Conservation (phyloP, 768 basidiomycete species). For the Leucocoprinus birnbaumii region DNA sequence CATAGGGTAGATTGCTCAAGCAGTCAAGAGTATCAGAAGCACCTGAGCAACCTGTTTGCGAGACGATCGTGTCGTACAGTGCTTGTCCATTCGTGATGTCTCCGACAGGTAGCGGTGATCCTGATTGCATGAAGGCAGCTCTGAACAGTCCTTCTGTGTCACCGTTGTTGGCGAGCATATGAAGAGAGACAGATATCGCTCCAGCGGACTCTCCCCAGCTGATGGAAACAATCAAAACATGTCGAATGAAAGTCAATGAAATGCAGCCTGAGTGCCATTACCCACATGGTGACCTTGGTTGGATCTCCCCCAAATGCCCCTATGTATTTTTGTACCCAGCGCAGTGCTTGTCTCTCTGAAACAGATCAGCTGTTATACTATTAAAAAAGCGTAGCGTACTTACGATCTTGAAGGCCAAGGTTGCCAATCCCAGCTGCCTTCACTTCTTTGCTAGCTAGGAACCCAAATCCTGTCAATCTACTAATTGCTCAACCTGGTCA, state of each 20-base stretch:
- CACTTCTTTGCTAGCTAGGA: constrained; percentile 42
- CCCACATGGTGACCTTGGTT: constrained; percentile 46
- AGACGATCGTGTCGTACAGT: constrained; percentile 43
- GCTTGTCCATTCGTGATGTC: constrained; percentile 31
- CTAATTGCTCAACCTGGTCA: neutral
- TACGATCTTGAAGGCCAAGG: constrained; percentile 59
- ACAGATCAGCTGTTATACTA: constrained; percentile 1
- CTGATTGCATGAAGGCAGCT: constrained; percentile 50
- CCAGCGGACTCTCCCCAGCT: constrained; percentile 60
- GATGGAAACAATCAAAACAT: neutral
- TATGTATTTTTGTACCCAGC: constrained; percentile 65
- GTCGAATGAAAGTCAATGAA: neutral
- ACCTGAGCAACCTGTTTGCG: constrained; percentile 35
- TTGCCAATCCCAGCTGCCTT: constrained; percentile 46
- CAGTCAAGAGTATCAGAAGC: constrained; percentile 41
- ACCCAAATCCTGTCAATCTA: constrained; percentile 27
- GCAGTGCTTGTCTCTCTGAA: constrained; percentile 48
- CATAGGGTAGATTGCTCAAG: constrained; percentile 36
- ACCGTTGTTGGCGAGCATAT: constrained; percentile 46
- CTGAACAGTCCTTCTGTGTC: constrained; percentile 46
- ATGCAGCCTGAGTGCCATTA: neutral
- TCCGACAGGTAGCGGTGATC: constrained; percentile 43
- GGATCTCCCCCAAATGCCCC: constrained; percentile 59
- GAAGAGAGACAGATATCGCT: constrained; percentile 47
- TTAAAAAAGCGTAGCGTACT: constrained; percentile 20